A percentile compares a stretch with the other conserved stretches of the same genome.
phyloP scores from a whole-genome alignment of 768 basidiomycete genomes.

The Arthromyces matolae region DNA sequence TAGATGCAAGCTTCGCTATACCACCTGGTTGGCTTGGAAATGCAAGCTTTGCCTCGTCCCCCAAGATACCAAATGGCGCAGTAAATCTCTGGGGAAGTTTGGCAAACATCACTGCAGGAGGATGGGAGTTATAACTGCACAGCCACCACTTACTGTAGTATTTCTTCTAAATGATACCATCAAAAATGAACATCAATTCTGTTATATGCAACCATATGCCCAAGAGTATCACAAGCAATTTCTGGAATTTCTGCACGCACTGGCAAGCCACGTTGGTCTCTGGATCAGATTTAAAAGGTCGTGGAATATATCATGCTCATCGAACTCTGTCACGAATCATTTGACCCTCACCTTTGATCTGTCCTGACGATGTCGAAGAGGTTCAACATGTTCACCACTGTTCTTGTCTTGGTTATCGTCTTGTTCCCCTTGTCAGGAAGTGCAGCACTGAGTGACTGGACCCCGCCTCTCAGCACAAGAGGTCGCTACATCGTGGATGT shows the following conservation, averaged over 20 bases:
- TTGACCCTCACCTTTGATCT: too few relatives aligned
- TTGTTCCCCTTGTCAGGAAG: background rate
- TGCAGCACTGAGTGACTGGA: constrained; percentile 9
- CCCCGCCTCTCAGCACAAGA: constrained; percentile 15
- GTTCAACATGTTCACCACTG: too few relatives aligned
- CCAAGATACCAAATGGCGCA: constrained; percentile 72
- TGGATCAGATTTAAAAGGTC: too few relatives aligned
- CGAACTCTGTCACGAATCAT: too few relatives aligned
- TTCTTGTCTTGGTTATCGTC: background rate
- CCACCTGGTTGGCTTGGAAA: constrained; percentile 83
- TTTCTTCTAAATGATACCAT: background rate
- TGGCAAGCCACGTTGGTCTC: too few relatives aligned
- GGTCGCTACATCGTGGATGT: constrained; percentile 15
- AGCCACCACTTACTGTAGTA: constrained; percentile 9
- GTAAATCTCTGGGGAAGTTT: constrained; percentile 70
- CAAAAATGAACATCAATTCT: too few relatives aligned
- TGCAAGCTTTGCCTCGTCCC: constrained; percentile 85
- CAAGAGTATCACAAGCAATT: too few relatives aligned
- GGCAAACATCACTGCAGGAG: constrained; percentile 49
- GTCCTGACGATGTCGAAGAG: too few relatives aligned
- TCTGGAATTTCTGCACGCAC: too few relatives aligned
- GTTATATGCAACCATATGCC: too few relatives aligned
- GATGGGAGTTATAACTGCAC: background rate
- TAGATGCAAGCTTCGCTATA: constrained; percentile 68
- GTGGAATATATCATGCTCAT: background rate